Evolutionary conservation across 495 filamentous ascomycete species (phyloP).

Genomic region (Xeromyces bisporus): DNA sequence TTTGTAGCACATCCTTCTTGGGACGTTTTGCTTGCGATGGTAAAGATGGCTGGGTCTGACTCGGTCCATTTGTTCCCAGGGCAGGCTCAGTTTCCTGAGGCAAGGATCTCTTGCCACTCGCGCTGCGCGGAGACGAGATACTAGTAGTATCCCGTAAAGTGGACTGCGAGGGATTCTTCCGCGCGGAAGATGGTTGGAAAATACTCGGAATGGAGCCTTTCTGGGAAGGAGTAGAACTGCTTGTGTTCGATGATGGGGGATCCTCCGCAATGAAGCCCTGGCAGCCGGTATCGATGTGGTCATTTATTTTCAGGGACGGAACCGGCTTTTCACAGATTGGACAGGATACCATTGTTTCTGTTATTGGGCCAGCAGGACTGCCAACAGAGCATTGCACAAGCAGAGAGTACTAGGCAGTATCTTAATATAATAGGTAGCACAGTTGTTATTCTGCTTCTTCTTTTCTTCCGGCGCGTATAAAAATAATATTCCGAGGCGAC

Average conservation of each 20-base stretch:
- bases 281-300: slow-evolving; percentile 80
- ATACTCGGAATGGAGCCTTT: slow-evolving; percentile 46
- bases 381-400: too few relatives aligned
- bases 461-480: too few relatives aligned
- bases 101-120: slow-evolving; percentile 22
- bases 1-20: slow-evolving; percentile 44
- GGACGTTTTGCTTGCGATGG: slow-evolving; percentile 33
- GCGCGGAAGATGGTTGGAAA: slow-evolving; percentile 55
- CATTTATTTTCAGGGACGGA: slow-evolving; percentile 62
- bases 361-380: too few relatives aligned
- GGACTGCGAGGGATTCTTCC: slow-evolving; percentile 17
- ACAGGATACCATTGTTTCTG: slow-evolving; percentile 67
- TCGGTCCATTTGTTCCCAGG: slow-evolving; percentile 7
- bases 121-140: slow-evolving; percentile 12
- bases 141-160: slow-evolving; percentile 8
- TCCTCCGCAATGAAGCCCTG: slow-evolving; percentile 38
- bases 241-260: slow-evolving; percentile 16
- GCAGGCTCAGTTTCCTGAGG: slow-evolving; percentile 10
- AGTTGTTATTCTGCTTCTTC: too few relatives aligned
- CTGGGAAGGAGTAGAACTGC: slow-evolving; percentile 28
- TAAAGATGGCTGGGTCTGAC: slow-evolving; percentile 5
- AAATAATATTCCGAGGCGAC: too few relatives aligned
- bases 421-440: too few relatives aligned
- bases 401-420: too few relatives aligned
- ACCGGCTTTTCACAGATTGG: slow-evolving; percentile 74